A percentile compares a stretch with the other conserved stretches of the same genome.
Conservation (phyloP, 2,329 filamentous ascomycete species). For the Elsinoe necatrix region DNA sequence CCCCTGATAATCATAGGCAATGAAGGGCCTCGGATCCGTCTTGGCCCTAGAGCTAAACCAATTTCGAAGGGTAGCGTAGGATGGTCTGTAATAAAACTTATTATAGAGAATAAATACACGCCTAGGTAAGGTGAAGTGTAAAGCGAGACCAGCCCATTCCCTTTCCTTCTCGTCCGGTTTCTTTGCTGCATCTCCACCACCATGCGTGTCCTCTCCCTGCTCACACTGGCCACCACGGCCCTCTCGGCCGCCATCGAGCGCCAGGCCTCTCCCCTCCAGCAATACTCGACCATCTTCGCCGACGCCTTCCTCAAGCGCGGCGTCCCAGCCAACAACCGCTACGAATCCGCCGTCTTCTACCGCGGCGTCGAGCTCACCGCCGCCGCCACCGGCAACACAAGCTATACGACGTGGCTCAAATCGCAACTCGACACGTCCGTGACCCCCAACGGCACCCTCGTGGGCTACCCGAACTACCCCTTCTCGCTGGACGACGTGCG, state of each 20-base stretch:
- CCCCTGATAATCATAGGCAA: background rate
- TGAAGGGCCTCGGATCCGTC: background rate
- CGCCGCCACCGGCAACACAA: background rate
- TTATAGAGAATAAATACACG: slow-evolving; percentile 5
- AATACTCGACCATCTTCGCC: slow-evolving; percentile 10
- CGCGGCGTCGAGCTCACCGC: background rate
- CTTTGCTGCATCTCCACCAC: background rate
- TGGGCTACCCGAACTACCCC: slow-evolving; percentile 77
- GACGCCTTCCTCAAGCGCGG: slow-evolving; percentile 1
- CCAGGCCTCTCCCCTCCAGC: background rate
- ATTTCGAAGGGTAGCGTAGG: background rate
- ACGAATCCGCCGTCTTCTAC: slow-evolving; percentile 7
- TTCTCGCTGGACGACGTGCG: slow-evolving; percentile 77
- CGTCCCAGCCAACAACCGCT: slow-evolving; percentile 11
- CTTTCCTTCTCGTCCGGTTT: background rate
- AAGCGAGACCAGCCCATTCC: background rate
- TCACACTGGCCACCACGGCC: slow-evolving; percentile 10
- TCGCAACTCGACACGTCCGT: slow-evolving; percentile 42
- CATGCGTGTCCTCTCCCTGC: slow-evolving; percentile 1
- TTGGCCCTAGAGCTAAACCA: slow-evolving; percentile 6
- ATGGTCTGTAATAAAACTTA: too few species aligned
- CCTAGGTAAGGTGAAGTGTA: background rate
- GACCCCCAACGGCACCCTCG: slow-evolving; percentile 67
- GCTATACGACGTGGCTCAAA: slow-evolving; percentile 5
- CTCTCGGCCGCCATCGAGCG: slow-evolving; percentile 5